Percentiles rank a stretch among this genome's conserved stretches.
phyloP scores from a whole-genome alignment of 306 rosid species.

The Corylus americana region DNA sequence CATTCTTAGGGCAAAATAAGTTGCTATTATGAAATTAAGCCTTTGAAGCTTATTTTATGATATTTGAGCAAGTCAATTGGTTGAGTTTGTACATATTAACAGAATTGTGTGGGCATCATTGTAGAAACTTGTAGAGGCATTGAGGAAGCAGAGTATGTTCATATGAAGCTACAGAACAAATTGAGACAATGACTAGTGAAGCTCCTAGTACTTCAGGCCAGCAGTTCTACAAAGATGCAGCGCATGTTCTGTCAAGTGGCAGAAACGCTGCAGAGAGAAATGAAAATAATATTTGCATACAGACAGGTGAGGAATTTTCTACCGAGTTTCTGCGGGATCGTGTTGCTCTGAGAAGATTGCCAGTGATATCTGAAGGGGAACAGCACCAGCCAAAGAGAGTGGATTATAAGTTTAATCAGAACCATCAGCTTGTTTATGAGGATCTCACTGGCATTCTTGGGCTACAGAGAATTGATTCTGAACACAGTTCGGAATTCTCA shows the following conservation, averaged over 20 bases:
- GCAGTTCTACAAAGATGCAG: conserved; percentile 30
- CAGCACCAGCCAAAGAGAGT: conserved; percentile 41
- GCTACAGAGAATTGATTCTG: conserved; percentile 48
- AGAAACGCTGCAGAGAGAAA: conserved; percentile 30
- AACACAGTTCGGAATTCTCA: conserved; percentile 45
- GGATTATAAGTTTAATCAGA: conserved; percentile 39
- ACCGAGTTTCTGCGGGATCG: conserved; percentile 73
- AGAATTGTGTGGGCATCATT: background rate
- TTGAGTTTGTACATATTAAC: background rate
- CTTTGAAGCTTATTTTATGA: conserved; percentile 11
- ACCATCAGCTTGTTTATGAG: conserved; percentile 40
- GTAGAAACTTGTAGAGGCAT: background rate
- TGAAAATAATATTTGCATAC: conserved; percentile 51
- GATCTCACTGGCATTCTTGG: conserved; percentile 50
- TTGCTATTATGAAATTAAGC: conserved; percentile 7
- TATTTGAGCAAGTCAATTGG: conserved; percentile 10
- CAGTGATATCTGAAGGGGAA: conserved; percentile 41
- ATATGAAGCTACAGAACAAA: conserved; percentile 23
- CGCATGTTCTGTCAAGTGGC: conserved; percentile 30
- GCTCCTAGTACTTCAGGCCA: conserved; percentile 43
- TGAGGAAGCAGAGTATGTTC: conserved; percentile 28
- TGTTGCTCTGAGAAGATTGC: conserved; percentile 52
- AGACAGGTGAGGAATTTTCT: conserved; percentile 95
- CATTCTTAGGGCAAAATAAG: background rate
- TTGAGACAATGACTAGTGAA: conserved; percentile 64